Evolutionary conservation across 306 rosid species (phyloP).

Genomic region (Nissolia schottii): DNA sequence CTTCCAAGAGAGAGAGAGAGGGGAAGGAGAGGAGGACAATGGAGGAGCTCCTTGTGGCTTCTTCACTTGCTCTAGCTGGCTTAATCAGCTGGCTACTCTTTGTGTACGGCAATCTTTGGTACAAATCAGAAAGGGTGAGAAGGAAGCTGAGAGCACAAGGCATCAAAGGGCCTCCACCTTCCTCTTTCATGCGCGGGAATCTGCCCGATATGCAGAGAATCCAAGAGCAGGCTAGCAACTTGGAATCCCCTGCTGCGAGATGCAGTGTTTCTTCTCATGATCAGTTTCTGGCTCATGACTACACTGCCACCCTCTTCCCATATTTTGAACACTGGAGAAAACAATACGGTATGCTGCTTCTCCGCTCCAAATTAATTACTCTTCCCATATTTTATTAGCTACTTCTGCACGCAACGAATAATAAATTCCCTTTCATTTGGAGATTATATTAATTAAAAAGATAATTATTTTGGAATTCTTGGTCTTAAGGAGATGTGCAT

Average conservation of each 20-base stretch:
- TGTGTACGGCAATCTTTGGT: conserved; percentile 43
- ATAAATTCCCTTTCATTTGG: too few species aligned
- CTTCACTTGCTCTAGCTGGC: conserved; percentile 28
- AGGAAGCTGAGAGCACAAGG: conserved; percentile 64
- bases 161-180: conserved; percentile 75
- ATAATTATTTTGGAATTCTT: neutral
- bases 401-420: too few species aligned
- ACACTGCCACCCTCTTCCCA: conserved; percentile 77
- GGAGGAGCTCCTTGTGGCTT: conserved; percentile 17
- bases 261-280: conserved; percentile 26
- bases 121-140: conserved; percentile 47
- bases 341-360: conserved; percentile 57
- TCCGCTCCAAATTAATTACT: neutral
- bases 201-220: conserved; percentile 73
- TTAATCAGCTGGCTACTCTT: conserved; percentile 35
- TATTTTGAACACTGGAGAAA: conserved; percentile 81
- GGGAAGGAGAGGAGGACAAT: conserved; percentile 1
- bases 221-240: conserved; percentile 32
- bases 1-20: neutral
- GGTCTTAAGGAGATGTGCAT: neutral
- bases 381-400: neutral
- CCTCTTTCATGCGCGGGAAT: conserved; percentile 63
- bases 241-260: conserved; percentile 1
- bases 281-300: conserved; percentile 64
- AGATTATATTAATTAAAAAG: neutral